Evolutionary conservation across 1,139 yeast species (phyloP).

Genomic region (Candida labiduridarum): DNA sequence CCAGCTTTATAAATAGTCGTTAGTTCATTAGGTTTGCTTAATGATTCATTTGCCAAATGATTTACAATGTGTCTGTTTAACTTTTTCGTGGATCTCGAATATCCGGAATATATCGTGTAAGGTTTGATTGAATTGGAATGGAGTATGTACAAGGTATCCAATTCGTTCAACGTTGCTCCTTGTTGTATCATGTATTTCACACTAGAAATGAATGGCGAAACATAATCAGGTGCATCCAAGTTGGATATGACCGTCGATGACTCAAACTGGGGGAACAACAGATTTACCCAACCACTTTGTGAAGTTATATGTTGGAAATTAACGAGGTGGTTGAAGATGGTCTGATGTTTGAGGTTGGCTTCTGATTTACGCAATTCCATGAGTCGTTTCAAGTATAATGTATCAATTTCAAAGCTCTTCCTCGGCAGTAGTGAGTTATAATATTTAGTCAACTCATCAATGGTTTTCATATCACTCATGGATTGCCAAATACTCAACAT

Average conservation of each 20-base stretch:
- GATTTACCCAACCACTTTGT: conserved; percentile 12
- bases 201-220: conserved; percentile 6
- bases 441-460: conserved; percentile 5
- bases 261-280: conserved; percentile 10
- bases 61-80: conserved; percentile 7
- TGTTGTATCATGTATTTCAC: background rate
- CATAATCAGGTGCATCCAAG: background rate
- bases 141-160: conserved; percentile 9
- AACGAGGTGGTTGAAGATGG: background rate
- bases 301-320: conserved; percentile 7
- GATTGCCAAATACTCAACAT: conserved; percentile 3
- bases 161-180: conserved; percentile 5
- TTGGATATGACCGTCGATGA: conserved; percentile 5
- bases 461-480: conserved; percentile 2
- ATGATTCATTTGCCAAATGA: conserved; percentile 1
- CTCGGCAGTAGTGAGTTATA: background rate
- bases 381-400: conserved; percentile 9
- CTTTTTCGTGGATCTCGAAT: conserved; percentile 2
- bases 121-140: conserved; percentile 4
- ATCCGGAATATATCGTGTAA: conserved; percentile 8
- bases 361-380: conserved; percentile 2
- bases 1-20: conserved; percentile 5
- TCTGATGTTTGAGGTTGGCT: background rate
- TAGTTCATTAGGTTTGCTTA: conserved; percentile 5
- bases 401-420: conserved; percentile 2